Conservation (phyloP, 2,329 filamentous ascomycete species). For the Phoma sp. region DNA sequence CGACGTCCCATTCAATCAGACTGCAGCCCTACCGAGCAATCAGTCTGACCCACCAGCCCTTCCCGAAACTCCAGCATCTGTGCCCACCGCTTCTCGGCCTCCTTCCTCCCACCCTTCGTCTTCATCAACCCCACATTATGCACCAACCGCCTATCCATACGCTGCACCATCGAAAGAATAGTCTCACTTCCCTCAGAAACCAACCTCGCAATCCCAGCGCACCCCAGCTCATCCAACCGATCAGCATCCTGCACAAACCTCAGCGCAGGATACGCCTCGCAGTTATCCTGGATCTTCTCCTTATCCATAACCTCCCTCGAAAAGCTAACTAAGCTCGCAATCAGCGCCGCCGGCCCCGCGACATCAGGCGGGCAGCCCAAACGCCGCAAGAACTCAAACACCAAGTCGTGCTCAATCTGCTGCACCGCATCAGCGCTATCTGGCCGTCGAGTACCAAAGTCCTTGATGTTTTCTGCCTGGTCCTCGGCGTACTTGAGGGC, state of each 20-base stretch:
- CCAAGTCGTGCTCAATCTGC: constrained; percentile 53
- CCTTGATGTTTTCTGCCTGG: constrained; percentile 37
- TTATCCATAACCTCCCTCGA: constrained; percentile 72
- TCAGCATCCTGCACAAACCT: constrained; percentile 90
- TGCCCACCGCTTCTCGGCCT: constrained; percentile 24
- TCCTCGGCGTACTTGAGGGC: constrained; percentile 73
- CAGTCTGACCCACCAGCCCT: constrained; percentile 11
- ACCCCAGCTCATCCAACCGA: constrained; percentile 83
- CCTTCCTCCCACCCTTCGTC: constrained; percentile 23
- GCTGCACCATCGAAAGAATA: constrained; percentile 16
- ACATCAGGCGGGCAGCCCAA: constrained; percentile 64
- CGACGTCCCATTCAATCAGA: background rate
- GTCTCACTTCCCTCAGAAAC: constrained; percentile 61
- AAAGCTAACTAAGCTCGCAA: constrained; percentile 81
- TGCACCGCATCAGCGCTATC: constrained; percentile 23
- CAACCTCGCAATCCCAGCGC: constrained; percentile 76
- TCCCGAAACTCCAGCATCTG: constrained; percentile 21
- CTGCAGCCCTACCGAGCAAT: constrained; percentile 18
- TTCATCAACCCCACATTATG: constrained; percentile 28
- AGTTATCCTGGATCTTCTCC: constrained; percentile 58
- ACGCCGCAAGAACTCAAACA: constrained; percentile 63
- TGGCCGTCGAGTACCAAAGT: background rate
- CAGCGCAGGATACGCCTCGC: constrained; percentile 69
- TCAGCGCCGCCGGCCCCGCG: constrained; percentile 70
- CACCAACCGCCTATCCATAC: constrained; percentile 19